Conservation (phyloP, 2,329 filamentous ascomycete genomes). For the Sphaerulina populicola region DNA sequence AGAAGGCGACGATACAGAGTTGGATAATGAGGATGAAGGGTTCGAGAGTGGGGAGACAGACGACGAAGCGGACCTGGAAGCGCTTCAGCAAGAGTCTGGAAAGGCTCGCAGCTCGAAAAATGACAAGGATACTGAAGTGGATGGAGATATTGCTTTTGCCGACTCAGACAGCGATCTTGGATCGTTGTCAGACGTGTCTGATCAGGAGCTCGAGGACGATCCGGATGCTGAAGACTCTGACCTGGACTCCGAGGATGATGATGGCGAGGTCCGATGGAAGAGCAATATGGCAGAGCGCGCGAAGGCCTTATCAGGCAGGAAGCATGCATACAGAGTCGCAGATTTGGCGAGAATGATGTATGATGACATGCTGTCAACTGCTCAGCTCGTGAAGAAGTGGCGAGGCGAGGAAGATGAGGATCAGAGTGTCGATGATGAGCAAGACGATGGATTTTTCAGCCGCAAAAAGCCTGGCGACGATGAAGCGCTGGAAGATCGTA, state of each 20-base stretch:
- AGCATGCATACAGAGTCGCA: slow-evolving; percentile 64
- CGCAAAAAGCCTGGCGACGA: slow-evolving; percentile 47
- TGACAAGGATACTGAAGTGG: slow-evolving; percentile 44
- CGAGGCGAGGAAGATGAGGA: slow-evolving; percentile 54
- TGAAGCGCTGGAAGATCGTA: slow-evolving; percentile 59
- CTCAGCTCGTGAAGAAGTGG: slow-evolving; percentile 72
- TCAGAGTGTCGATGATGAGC: slow-evolving; percentile 52
- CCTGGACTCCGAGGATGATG: slow-evolving; percentile 49
- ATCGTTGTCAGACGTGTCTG: slow-evolving; percentile 62
- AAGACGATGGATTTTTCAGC: slow-evolving; percentile 57
- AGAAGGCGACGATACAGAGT: slow-evolving; percentile 43
- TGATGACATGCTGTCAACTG: slow-evolving; percentile 66
- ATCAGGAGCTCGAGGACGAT: slow-evolving; percentile 46
- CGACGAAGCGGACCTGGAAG: slow-evolving; percentile 46
- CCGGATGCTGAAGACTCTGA: slow-evolving; percentile 36
- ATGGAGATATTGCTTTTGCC: slow-evolving; percentile 77
- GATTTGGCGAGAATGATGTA: slow-evolving; percentile 87
- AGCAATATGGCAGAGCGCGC: slow-evolving; percentile 72
- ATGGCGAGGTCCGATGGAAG: slow-evolving; percentile 83
- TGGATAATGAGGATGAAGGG: slow-evolving; percentile 40
- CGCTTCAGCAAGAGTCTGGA: slow-evolving; percentile 39
- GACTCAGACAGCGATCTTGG: slow-evolving; percentile 96
- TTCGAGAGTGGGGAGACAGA: slow-evolving; percentile 44
- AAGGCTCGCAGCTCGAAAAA: slow-evolving; percentile 43
- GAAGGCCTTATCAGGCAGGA: slow-evolving; percentile 59